Percentiles rank a stretch among this genome's conserved stretches.
Evolutionary conservation across 2,329 filamentous ascomycete genomes (phyloP).

Genomic region (Thielaviopsis punctulata): DNA sequence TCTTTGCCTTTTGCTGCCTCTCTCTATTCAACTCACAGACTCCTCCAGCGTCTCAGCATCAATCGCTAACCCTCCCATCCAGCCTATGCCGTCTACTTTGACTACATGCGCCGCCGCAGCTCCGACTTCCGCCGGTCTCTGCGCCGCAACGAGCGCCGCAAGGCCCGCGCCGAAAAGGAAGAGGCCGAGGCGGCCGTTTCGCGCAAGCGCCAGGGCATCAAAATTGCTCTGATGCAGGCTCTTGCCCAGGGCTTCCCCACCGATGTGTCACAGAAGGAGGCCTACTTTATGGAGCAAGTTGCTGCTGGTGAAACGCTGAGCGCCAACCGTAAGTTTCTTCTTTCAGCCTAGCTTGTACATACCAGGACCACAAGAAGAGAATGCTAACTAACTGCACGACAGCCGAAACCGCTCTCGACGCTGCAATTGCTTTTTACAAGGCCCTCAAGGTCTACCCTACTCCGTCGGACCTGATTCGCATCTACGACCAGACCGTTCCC

Average conservation of each 20-base stretch:
- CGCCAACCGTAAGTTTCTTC: constrained; percentile 51
- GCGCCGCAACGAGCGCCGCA: constrained; percentile 59
- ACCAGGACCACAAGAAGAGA: not conserved
- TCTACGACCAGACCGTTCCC: constrained; percentile 96
- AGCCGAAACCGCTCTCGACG: constrained; percentile 59
- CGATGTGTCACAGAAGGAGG: constrained; percentile 83
- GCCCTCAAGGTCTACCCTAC: constrained; percentile 96
- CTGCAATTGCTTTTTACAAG: constrained; percentile 92
- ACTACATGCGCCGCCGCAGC: constrained; percentile 46
- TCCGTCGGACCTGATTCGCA: constrained; percentile 78
- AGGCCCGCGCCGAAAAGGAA: constrained; percentile 55
- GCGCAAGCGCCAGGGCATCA: constrained; percentile 57
- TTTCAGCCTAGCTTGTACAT: not conserved
- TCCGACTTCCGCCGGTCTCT: constrained; percentile 49
- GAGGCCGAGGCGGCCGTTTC: constrained; percentile 47
- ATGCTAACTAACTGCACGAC: constrained; percentile 4
- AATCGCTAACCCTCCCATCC: constrained; percentile 5
- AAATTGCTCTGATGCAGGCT: constrained; percentile 57
- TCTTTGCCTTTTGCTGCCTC: too few species aligned
- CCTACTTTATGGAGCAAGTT: constrained; percentile 93
- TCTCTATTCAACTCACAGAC: too few species aligned
- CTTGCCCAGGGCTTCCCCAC: constrained; percentile 83
- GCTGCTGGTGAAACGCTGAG: constrained; percentile 72
- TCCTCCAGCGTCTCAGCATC: constrained; percentile 4
- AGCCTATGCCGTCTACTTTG: constrained; percentile 54